Evolutionary conservation across 129 eudicot genomes (phyloP).

Genomic region (Chrysanthemum makinoi): DNA sequence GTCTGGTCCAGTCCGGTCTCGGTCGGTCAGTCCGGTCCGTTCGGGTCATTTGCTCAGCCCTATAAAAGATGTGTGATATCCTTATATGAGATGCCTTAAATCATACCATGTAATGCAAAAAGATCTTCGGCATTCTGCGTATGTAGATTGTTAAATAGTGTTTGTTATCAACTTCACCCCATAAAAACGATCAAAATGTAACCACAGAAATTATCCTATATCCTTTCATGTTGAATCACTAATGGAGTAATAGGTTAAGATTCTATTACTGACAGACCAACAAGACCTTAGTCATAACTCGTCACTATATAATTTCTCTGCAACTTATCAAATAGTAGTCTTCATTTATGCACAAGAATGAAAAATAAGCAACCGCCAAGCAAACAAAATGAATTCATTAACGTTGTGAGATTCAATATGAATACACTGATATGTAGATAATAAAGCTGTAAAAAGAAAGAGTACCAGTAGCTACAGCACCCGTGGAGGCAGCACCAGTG

Average conservation of each 20-base stretch:
- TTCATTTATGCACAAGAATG: not conserved
- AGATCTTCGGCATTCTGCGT: not conserved
- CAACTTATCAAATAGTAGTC: not conserved
- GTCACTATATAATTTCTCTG: not conserved
- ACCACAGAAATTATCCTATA: not conserved
- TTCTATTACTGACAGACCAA: not conserved
- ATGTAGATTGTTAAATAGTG: too few species aligned
- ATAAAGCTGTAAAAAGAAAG: not conserved
- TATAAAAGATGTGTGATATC: too few species aligned
- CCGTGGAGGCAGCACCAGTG: constrained; percentile 41
- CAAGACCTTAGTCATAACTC: not conserved
- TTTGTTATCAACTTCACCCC: not conserved
- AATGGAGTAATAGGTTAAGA: too few species aligned
- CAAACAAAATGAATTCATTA: not conserved
- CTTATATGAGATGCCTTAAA: too few species aligned
- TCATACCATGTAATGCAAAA: constrained; percentile 1
- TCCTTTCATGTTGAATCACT: not conserved
- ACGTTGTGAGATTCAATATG: too few species aligned
- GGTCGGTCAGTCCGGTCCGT: too few species aligned
- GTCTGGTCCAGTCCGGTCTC: too few species aligned
- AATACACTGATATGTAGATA: too few species aligned
- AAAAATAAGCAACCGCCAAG: not conserved
- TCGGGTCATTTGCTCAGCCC: too few species aligned
- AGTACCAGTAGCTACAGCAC: constrained; percentile 25
- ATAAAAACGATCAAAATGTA: not conserved